A percentile compares a stretch with the other conserved stretches of the same genome.
Conservation (phyloP, 805 yeast species). For the Spathaspora gorwiae region DNA sequence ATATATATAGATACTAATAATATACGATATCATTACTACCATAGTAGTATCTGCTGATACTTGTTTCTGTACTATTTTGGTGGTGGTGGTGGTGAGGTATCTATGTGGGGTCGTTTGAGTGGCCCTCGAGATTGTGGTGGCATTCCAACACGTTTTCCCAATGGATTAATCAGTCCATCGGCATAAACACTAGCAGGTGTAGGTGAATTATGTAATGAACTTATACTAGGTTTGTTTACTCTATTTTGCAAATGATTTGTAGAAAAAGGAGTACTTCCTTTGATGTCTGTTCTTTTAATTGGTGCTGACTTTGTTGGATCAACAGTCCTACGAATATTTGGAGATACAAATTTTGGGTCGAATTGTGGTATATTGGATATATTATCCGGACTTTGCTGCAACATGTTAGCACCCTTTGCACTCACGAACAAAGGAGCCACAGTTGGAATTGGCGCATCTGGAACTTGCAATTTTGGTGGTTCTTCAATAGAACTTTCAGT, state of each 20-base stretch:
- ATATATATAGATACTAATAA: too few relatives aligned
- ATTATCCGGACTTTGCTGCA: constrained; percentile 38
- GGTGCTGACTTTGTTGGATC: constrained; percentile 70
- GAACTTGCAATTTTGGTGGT: background rate
- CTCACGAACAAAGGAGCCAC: constrained; percentile 44
- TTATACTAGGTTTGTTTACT: constrained; percentile 4
- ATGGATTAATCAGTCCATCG: constrained; percentile 3
- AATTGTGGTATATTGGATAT: constrained; percentile 53
- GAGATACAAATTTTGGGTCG: constrained; percentile 48
- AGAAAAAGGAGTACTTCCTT: background rate
- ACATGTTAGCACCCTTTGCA: constrained; percentile 58
- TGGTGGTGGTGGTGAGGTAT: too few relatives aligned
- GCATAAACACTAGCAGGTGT: background rate
- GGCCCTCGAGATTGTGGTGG: constrained; percentile 25
- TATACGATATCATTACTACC: too few relatives aligned
- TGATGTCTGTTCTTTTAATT: constrained; percentile 37
- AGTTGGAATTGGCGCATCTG: background rate
- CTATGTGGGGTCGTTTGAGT: constrained; percentile 10
- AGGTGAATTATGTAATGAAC: constrained; percentile 2
- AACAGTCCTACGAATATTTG: constrained; percentile 48
- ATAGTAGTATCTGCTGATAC: too few relatives aligned
- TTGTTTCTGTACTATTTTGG: too few relatives aligned
- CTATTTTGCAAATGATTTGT: constrained; percentile 2
- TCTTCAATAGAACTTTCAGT: background rate
- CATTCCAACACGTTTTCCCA: constrained; percentile 31